Evolutionary conservation across 179 eudicot species (phyloP), one percentile per base, ranked within the genome.

Genomic region (Gypsophila paniculata): DNA sequence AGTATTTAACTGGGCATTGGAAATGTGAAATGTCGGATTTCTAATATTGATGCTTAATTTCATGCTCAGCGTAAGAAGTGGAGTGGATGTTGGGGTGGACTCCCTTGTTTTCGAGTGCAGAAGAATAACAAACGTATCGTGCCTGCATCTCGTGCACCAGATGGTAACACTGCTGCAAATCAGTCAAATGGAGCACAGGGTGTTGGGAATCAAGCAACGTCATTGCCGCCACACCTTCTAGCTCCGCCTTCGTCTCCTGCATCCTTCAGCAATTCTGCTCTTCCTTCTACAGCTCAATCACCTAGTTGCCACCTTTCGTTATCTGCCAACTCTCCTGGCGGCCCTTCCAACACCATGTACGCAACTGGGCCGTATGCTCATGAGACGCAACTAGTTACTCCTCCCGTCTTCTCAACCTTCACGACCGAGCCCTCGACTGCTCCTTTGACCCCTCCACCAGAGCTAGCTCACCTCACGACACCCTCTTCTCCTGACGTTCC

Each of bases 241-340:
- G 99, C 99, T 72, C 99, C 99, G 26, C 99, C 99, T 62, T 94
- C 99, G 57, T 94, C 99, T 14, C 99, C 99, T 10, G 97, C 96
- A 36, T 94, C 99, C 49, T 91, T 91, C 75, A 75, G 91, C 61
- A 89, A 91, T 74, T 94, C 99, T 32, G 91, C 87, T 8, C 85
- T 94, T 49, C 94, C 89, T 71, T 94, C 99, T 8, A 91, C 94
- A 70, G 97, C 91, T 69, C 99, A 92, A 64, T 94, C 99, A 49
- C 99, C 99, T 8, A 86, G 76, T 71, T 86, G 90, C 73, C 84
- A 86, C 71, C 73, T 85, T 65, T 84, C 91, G 34, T 51, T 84
- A 67, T 89, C 99, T 64, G 88, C 90, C 57, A 87, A 80, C 74
- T 94, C 96, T 6, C 99, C 97, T 4, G 92, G 84, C 29, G 90